Percentiles rank a stretch among this genome's conserved stretches.
Conservation (phyloP, 2,329 filamentous ascomycete species). For the Aaosphaeria arxii region DNA sequence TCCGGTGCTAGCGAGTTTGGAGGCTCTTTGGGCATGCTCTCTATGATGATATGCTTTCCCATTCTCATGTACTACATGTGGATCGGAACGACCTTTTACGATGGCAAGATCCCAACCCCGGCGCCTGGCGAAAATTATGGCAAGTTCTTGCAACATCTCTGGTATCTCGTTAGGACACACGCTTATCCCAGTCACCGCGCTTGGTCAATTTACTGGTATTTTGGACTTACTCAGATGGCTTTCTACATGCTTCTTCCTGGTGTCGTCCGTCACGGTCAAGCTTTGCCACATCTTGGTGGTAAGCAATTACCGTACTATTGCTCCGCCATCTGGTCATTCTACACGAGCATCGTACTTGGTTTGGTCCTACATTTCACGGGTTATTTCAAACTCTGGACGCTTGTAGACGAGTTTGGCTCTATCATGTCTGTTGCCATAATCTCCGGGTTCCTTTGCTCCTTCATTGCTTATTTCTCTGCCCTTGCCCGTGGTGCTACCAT, state of each 20-base stretch:
- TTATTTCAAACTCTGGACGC: constrained; percentile 82
- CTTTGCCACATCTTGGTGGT: constrained; percentile 75
- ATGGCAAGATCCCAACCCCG: constrained; percentile 74
- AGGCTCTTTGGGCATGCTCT: constrained; percentile 72
- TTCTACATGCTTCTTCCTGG: constrained; percentile 86
- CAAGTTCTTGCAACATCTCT: constrained; percentile 72
- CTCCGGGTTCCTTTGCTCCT: constrained; percentile 79
- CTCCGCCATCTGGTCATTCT: constrained; percentile 84
- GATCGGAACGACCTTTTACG: constrained; percentile 91
- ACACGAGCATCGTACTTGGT: constrained; percentile 73
- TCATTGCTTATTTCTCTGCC: constrained; percentile 84
- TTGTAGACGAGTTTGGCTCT: constrained; percentile 93
- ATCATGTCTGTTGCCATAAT: constrained; percentile 90
- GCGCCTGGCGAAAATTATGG: constrained; percentile 61
- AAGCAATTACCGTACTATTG: constrained; percentile 94
- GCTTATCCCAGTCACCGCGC: constrained; percentile 80
- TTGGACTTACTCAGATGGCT: constrained; percentile 78
- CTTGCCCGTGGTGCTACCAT: constrained; percentile 77
- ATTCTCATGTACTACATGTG: constrained; percentile 99
- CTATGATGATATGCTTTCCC: constrained; percentile 94
- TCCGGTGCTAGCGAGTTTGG: constrained; percentile 75
- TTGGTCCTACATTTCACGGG: constrained; percentile 76
- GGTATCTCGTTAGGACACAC: constrained; percentile 71
- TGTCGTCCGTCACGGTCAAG: constrained; percentile 83
- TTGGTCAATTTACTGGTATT: constrained; percentile 93